These are phyloP conservation scores for Plasmodium chabaudi DNA, from an alignment of 169 alveolate genomes.

Conservation along the genomic window DNA sequence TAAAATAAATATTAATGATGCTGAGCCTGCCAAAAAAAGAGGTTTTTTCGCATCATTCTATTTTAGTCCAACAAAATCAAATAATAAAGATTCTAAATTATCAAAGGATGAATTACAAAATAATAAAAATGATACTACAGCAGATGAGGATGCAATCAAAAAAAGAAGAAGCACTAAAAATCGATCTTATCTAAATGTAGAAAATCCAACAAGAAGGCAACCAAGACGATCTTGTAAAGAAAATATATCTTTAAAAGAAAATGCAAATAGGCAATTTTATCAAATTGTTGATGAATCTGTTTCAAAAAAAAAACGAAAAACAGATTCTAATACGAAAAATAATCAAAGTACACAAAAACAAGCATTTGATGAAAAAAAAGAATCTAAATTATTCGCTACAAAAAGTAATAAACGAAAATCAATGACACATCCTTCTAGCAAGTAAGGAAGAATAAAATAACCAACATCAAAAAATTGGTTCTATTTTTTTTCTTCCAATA, in stretches of 20 bases:
- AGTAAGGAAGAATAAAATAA: too few relatives aligned
- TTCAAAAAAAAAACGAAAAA: slow-evolving; percentile 33
- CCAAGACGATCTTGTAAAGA: slow-evolving; percentile 75
- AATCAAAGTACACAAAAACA: not conserved
- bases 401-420: slow-evolving; percentile 41
- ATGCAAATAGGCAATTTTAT: slow-evolving; percentile 23
- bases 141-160: slow-evolving; percentile 13
- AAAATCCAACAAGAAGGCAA: slow-evolving; percentile 68
- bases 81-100: not conserved
- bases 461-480: too few relatives aligned
- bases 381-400: slow-evolving; percentile 19
- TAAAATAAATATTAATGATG: not conserved
- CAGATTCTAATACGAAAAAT: slow-evolving; percentile 5
- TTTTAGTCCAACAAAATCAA: slow-evolving; percentile 5
- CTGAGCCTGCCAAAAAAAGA: not conserved
- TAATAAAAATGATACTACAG: not conserved
- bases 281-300: slow-evolving; percentile 59
- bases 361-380: slow-evolving; percentile 8
- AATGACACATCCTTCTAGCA: slow-evolving; percentile 13
- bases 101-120: slow-evolving; percentile 20
- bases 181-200: slow-evolving; percentile 37
- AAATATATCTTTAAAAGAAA: slow-evolving; percentile 47
- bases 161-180: slow-evolving; percentile 33
- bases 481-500: too few relatives aligned
- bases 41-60: slow-evolving; percentile 19